Base-by-base conservation (phyloP, 2,329 filamentous ascomycete genomes). In the Akanthomyces lecanii region DNA sequence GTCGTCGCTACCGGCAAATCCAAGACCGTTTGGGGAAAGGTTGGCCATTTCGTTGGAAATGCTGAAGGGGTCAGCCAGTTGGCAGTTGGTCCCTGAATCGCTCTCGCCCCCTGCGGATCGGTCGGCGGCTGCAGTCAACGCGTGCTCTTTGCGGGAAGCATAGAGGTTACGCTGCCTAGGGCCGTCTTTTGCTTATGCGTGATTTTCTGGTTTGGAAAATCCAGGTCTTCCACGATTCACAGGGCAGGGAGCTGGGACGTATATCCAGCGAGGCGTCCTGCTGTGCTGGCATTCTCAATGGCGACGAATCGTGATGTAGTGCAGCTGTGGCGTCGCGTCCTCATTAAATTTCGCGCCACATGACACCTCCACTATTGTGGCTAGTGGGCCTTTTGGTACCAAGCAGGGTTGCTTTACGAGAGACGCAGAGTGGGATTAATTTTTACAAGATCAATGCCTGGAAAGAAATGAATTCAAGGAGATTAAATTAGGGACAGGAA, bases 11-110 rank as follows among this genome's bases (percentile, higher is more conserved):
- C 79, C 77, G 52, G 81, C 81, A 69, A 87, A 87, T 66, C 84
- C 81, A 66, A 87, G 82, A 66, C 79, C 77, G 68, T 83, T 80
- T 57, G 83, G 81, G 12, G 83, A 83, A 42, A 79, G 73, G 66
- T 86, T 83, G 69, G 77, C 72, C 70, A 76, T 76, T n/a, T n/a
- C 21, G 16, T 25, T 42, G 14, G 6, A 23, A 38, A 28, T 23
- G 42, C 21, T 47, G 50, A 14, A 23, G 7, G 14, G 28, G 42
- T 40, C 14, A 28, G 47, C 11, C 23, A 16, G 21, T 38, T 61
- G 38, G 50, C 51, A 25, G 18, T 62, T 7, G 44, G 33, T 56
- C 33, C 44, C 52, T 42, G 44, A 36, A n/a, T 62, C 23, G 45
- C 36, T 21, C 33, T 33, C 45, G 25, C 51, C 48, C 16, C 58